phyloP scores from a whole-genome alignment of 352 stramenopile species.

The Peronospora destructor region DNA sequence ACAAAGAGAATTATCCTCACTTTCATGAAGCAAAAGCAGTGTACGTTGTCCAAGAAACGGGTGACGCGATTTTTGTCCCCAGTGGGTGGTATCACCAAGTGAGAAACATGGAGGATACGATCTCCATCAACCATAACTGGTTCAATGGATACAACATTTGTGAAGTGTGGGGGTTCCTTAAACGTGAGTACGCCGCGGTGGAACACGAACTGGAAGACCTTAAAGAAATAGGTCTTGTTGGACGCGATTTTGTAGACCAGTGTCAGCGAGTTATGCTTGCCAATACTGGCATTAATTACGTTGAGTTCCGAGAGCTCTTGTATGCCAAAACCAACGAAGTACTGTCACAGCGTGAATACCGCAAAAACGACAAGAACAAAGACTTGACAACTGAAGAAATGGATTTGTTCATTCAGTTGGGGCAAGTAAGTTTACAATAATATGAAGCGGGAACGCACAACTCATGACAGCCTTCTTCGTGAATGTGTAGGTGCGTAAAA shows the following conservation, averaged over 20 bases:
- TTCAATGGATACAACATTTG: constrained; percentile 85
- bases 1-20: constrained; percentile 49
- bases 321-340: constrained; percentile 42
- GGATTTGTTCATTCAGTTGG: constrained; percentile 22
- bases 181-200: constrained; percentile 50
- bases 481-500: constrained; percentile 22
- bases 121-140: constrained; percentile 98
- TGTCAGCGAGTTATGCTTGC: constrained; percentile 72
- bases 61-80: constrained; percentile 93
- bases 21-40: constrained; percentile 40
- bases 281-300: constrained; percentile 74
- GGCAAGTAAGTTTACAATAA: constrained; percentile 18
- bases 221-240: constrained; percentile 52
- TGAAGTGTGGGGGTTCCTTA: constrained; percentile 67
- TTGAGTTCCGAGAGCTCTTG: constrained; percentile 56
- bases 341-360: constrained; percentile 5
- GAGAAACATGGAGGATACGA: constrained; percentile 87
- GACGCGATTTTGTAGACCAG: constrained; percentile 49
- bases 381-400: neutral
- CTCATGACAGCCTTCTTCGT: constrained; percentile 1
- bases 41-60: constrained; percentile 51
- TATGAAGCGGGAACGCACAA: neutral
- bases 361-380: neutral
- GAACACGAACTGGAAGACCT: constrained; percentile 54
- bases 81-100: constrained; percentile 95